Base-by-base conservation (phyloP, 2,329 filamentous ascomycete genomes). In the Pseudogymnoascus sp. region DNA sequence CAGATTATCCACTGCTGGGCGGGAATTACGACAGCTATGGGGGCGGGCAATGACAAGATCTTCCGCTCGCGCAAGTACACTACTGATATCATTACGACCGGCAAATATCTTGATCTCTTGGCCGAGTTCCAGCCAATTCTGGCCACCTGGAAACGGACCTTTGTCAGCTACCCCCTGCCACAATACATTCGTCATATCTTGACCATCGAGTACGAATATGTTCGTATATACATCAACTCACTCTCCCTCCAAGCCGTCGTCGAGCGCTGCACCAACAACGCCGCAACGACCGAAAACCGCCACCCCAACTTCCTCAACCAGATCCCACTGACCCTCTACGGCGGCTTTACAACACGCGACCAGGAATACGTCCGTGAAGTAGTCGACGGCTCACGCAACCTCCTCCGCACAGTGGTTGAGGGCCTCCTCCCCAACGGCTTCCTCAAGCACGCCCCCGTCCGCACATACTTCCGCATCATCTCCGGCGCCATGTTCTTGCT, bases 171-270 rank as follows among this genome's bases (percentile, higher is more conserved):
- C 71, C 83, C 85, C 64, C 80, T 89, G 62, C 86, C 87, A 2
- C 83, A 79, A 21, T 88, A 83, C 67, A 87, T 86, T 68, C 79
- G 83, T 31, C 86, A 92, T 73, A 93, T 98, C 65, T 80, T 99
- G 31, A 89, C 86, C 6, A 97, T 98, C 68, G 95, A 99, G 78
- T 97, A 95, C 72, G 92, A 98, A 72, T 97, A 97, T 73, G 92
- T 93, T 25, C 86, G 93, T 71, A 90, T 97, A 61, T 98, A 98
- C 73, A 85, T 97, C 78, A 97, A 98, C 75, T 96, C 93, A 0
- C 81, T 99, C 1, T 93, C 93, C 1, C 80, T 99, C 1, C 95
- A 99, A 77, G 95, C 95, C 21, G 92, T 98, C 3, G 92, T 98
- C 5, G 93, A 97, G 76, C 86, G 93, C 66, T 96, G 91, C 77